Percentiles rank a stretch among this genome's conserved stretches.
These are phyloP conservation scores for Erythrophleum fordii DNA, from an alignment of 306 rosid genomes.

Conservation along the genomic window DNA sequence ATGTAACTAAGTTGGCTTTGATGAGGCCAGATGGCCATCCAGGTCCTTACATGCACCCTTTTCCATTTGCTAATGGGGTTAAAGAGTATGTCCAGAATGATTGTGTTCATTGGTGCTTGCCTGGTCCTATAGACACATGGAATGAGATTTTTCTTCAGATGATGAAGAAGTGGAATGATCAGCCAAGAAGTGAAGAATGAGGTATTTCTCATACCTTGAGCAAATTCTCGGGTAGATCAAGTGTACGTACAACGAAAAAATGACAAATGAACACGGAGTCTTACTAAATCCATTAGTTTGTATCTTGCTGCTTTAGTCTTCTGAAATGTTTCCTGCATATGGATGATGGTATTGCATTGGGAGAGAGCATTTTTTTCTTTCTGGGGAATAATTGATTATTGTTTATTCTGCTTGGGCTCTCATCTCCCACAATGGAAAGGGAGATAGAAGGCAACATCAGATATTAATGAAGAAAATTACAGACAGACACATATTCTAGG, in stretches of 20 bases:
- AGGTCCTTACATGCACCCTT: constrained; percentile 85
- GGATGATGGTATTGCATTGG: background rate
- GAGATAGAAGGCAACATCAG: background rate
- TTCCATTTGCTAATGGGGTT: constrained; percentile 72
- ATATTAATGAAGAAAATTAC: background rate
- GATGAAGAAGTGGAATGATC: constrained; percentile 59
- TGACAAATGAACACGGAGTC: too few relatives aligned
- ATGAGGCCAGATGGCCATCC: constrained; percentile 96
- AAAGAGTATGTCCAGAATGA: constrained; percentile 77
- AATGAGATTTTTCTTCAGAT: constrained; percentile 72
- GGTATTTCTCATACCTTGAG: background rate
- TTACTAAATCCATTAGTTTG: background rate
- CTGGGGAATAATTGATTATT: background rate
- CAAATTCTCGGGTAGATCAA: background rate
- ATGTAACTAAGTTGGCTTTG: constrained; percentile 67
- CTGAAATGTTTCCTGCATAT: background rate
- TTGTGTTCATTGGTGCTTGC: constrained; percentile 97
- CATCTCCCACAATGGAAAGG: constrained; percentile 13
- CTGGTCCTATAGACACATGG: constrained; percentile 94
- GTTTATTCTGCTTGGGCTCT: constrained; percentile 23
- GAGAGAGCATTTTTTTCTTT: background rate
- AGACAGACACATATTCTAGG: background rate
- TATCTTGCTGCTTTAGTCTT: constrained; percentile 25
- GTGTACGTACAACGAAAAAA: too few relatives aligned
- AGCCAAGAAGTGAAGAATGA: constrained; percentile 33